Evolutionary conservation across 2,329 filamentous ascomycete species (phyloP).

Genomic region (Microdochium trichocladiopsis): DNA sequence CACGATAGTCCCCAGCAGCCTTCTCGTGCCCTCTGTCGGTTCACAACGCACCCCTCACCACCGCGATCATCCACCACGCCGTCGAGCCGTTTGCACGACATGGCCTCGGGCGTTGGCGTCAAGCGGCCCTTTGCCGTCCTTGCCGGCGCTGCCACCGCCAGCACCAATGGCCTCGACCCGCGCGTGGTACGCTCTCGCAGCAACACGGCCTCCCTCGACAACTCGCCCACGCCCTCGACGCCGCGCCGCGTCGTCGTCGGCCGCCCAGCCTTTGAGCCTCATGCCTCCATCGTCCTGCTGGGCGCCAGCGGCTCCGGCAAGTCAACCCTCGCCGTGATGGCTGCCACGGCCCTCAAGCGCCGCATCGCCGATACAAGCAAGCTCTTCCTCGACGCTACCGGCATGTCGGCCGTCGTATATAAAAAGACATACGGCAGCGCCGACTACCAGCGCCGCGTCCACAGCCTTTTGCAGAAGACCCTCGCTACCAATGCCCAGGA

Average conservation of each 20-base stretch:
- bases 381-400: conserved; percentile 57
- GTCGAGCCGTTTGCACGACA: no score
- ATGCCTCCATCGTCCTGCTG: conserved; percentile 66
- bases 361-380: conserved; percentile 64
- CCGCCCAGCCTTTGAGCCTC: conserved; percentile 36
- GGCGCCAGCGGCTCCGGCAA: conserved; percentile 71
- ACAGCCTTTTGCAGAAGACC: conserved; percentile 52
- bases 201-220: neutral
- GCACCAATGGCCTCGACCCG: neutral
- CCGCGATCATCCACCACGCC: neutral
- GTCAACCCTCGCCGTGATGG: conserved; percentile 68
- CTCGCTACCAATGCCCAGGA: conserved; percentile 51
- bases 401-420: conserved; percentile 54
- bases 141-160: conserved; percentile 5
- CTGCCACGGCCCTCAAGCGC: conserved; percentile 62
- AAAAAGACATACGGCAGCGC: conserved; percentile 54
- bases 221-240: neutral
- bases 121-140: conserved; percentile 30
- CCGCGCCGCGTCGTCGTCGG: neutral
- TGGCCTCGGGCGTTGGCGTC: conserved; percentile 26
- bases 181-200: neutral
- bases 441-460: conserved; percentile 58
- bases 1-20: no score
- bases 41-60: no score
- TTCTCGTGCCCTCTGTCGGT: no score